phyloP scores from a whole-genome alignment of 108 stramenopile genomes.

The Skeletonema menzelii region DNA sequence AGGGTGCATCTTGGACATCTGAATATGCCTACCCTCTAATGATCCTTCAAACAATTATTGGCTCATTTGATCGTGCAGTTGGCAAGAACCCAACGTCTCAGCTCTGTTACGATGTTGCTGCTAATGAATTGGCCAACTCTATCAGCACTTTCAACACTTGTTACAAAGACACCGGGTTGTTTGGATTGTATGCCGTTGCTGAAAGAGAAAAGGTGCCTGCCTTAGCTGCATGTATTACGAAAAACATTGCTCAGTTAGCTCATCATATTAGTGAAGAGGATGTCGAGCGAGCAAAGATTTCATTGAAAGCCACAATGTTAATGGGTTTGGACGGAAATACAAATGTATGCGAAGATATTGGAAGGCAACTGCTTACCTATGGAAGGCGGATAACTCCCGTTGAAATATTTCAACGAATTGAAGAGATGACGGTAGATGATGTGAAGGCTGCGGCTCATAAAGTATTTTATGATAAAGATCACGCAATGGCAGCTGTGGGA shows the following conservation, averaged over 20 bases:
- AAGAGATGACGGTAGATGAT: constrained; percentile 90
- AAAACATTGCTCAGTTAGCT: constrained; percentile 90
- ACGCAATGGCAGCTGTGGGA: constrained; percentile 97
- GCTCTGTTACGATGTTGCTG: constrained; percentile 92
- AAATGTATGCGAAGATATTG: constrained; percentile 98
- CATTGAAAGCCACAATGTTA: constrained; percentile 97
- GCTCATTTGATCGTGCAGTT: constrained; percentile 94
- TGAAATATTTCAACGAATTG: constrained; percentile 96
- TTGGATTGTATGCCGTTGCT: constrained; percentile 95
- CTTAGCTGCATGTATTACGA: constrained; percentile 82
- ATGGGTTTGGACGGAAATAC: constrained; percentile 96
- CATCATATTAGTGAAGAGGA: constrained; percentile 89
- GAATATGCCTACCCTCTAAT: constrained; percentile 98
- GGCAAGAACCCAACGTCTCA: constrained; percentile 89
- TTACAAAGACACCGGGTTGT: constrained; percentile 99
- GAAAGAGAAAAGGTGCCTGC: constrained; percentile 93
- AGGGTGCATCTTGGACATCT: constrained; percentile 96
- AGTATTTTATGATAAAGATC: constrained; percentile 95
- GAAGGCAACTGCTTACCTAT: constrained; percentile 97
- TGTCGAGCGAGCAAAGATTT: constrained; percentile 95
- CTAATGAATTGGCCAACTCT: constrained; percentile 88
- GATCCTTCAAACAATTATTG: constrained; percentile 97
- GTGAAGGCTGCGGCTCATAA: constrained; percentile 91
- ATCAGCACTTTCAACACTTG: constrained; percentile 98
- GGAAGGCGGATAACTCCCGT: constrained; percentile 97